A percentile compares a stretch with the other conserved stretches of the same genome.
Evolutionary conservation across 2,329 filamentous ascomycete genomes (phyloP).

Genomic region (Verticillium klebahnii): DNA sequence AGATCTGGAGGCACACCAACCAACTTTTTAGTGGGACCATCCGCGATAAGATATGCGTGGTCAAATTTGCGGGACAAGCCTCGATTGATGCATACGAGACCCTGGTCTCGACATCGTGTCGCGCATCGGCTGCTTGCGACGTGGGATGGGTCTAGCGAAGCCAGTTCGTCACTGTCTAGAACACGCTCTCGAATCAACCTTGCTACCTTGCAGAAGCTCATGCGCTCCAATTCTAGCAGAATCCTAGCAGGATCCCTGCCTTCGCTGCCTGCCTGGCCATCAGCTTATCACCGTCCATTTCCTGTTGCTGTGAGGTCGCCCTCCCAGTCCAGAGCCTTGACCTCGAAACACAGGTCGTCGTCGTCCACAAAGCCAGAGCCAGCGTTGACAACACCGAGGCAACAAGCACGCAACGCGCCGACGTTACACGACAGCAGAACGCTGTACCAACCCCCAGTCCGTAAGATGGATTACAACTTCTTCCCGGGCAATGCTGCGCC

Average conservation of each 20-base stretch:
- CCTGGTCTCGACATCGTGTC: background rate
- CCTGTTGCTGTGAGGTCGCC: background rate
- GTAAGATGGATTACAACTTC: background rate
- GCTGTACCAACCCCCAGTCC: background rate
- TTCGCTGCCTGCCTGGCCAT: background rate
- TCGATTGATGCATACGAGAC: background rate
- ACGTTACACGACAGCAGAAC: background rate
- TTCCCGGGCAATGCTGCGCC: background rate
- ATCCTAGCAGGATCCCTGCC: background rate
- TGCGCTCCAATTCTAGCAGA: background rate
- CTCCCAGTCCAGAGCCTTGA: background rate
- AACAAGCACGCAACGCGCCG: background rate
- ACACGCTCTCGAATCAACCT: background rate
- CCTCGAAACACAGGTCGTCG: background rate
- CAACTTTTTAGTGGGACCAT: constrained; percentile 17
- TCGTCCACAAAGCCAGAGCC: background rate
- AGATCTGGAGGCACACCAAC: background rate
- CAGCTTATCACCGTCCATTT: background rate
- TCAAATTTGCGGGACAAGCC: background rate
- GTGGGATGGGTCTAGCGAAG: background rate
- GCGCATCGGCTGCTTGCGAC: background rate
- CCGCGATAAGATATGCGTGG: background rate
- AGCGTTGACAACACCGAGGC: background rate
- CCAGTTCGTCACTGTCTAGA: background rate
- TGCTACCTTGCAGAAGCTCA: background rate